These are phyloP conservation scores for Cystofilobasidium ferigula DNA, from an alignment of 768 basidiomycete species.

Conservation along the genomic window DNA sequence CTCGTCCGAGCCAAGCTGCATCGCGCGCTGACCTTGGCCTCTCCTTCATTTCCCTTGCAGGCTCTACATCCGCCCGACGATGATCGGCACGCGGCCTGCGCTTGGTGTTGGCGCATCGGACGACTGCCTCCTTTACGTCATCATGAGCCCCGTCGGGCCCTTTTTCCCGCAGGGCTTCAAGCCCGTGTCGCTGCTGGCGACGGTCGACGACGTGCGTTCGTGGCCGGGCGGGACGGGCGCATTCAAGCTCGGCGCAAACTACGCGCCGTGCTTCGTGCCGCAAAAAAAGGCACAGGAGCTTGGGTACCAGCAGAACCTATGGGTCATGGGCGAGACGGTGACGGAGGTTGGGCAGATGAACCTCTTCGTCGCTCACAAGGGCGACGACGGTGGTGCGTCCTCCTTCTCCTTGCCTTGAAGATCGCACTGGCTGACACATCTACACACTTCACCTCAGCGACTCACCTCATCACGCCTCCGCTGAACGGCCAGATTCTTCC, in stretches of 20 bases:
- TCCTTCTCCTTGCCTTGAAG: not conserved
- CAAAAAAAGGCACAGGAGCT: slow-evolving; percentile 24
- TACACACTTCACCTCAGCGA: not conserved
- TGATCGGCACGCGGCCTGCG: slow-evolving; percentile 30
- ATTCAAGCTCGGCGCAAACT: slow-evolving; percentile 30
- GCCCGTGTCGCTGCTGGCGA: slow-evolving; percentile 36
- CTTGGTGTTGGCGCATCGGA: slow-evolving; percentile 29
- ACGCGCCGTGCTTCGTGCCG: slow-evolving; percentile 29
- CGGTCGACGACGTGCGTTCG: slow-evolving; percentile 71
- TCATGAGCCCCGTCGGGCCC: slow-evolving; percentile 30
- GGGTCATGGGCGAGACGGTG: slow-evolving; percentile 49
- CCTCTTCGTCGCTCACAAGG: slow-evolving; percentile 18
- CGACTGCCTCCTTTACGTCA: slow-evolving; percentile 29
- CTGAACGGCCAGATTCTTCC: slow-evolving; percentile 24
- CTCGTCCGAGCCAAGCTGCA: too few species aligned
- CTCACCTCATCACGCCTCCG: slow-evolving; percentile 20
- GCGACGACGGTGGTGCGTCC: slow-evolving; percentile 8
- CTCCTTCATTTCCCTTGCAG: not conserved
- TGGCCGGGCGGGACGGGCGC: slow-evolving; percentile 53
- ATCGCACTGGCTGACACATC: not conserved
- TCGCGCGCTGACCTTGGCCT: too few species aligned
- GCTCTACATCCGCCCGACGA: slow-evolving; percentile 24
- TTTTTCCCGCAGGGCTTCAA: slow-evolving; percentile 30
- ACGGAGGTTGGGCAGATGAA: slow-evolving; percentile 58
- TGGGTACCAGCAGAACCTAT: slow-evolving; percentile 31